Percentiles rank a stretch among this genome's conserved stretches.
Conservation (phyloP, 192 early-diverging fungal genomes). For the Coemansia sp. region DNA sequence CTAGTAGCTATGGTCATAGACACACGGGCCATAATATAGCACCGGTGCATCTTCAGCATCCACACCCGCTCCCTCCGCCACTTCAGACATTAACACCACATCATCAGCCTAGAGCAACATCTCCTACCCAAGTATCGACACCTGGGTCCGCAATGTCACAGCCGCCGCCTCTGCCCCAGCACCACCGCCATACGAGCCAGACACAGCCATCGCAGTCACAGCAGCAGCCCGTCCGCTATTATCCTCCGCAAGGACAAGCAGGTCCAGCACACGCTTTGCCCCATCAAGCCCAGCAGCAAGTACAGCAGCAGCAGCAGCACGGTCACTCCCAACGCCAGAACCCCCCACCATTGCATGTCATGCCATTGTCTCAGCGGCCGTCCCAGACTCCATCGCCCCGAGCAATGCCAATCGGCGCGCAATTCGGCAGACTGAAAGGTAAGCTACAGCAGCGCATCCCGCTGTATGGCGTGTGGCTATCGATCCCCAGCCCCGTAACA, state of each 20-base stretch:
- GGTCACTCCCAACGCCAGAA: conserved; percentile 17
- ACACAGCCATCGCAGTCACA: conserved; percentile 1
- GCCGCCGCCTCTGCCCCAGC: conserved; percentile 1
- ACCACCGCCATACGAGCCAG: conserved; percentile 6
- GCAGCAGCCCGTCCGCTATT: conserved; percentile 29
- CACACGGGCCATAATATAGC: conserved; percentile 16
- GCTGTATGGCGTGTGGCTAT: conserved; percentile 51
- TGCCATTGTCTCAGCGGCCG: conserved; percentile 10
- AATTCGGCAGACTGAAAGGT: conserved; percentile 28
- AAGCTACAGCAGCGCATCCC: conserved; percentile 41
- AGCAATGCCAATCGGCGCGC: conserved; percentile 2
- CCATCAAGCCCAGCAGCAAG: neutral
- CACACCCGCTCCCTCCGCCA: conserved; percentile 4
- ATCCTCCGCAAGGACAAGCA: conserved; percentile 14
- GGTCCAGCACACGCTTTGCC: conserved; percentile 5
- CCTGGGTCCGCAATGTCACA: conserved; percentile 3
- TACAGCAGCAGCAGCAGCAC: conserved; percentile 3
- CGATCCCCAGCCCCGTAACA: conserved; percentile 48
- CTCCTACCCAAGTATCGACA: conserved; percentile 8
- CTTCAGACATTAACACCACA: neutral
- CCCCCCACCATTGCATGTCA: neutral
- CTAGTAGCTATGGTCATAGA: conserved; percentile 4
- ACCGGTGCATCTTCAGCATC: conserved; percentile 16
- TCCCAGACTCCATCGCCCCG: conserved; percentile 25
- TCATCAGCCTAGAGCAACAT: conserved; percentile 7